phyloP scores from a whole-genome alignment of 352 stramenopile species.

The Saprolegnia parasitica region DNA sequence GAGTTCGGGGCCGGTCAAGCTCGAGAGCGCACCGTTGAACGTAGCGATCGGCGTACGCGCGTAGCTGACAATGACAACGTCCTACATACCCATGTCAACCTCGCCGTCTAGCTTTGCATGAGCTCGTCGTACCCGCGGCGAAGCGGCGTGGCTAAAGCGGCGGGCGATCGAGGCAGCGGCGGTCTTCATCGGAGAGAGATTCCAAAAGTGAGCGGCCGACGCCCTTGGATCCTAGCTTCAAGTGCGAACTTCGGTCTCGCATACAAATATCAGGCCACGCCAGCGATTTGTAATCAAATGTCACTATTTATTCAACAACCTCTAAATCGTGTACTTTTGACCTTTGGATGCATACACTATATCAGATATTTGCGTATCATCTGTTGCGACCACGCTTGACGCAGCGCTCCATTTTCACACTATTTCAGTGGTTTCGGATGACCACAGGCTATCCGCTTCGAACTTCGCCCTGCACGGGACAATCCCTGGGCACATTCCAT shows the following conservation, averaged over 20 bases:
- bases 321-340: no score
- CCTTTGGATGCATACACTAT: no score
- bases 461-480: no score
- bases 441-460: no score
- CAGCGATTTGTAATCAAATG: slow-evolving; percentile 8
- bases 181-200: slow-evolving; percentile 7
- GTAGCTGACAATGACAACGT: slow-evolving; percentile 91
- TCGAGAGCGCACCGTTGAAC: slow-evolving; percentile 84
- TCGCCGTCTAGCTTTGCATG: background rate
- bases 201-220: background rate
- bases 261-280: slow-evolving; percentile 3
- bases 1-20: slow-evolving; percentile 85
- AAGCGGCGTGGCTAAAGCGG: slow-evolving; percentile 18
- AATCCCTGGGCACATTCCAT: no score
- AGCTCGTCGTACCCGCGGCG: slow-evolving; percentile 12
- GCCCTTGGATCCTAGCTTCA: slow-evolving; percentile 1
- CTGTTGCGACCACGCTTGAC: no score
- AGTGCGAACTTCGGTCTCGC: slow-evolving; percentile 11
- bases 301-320: background rate
- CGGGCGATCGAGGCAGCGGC: slow-evolving; percentile 2
- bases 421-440: no score
- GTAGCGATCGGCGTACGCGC: slow-evolving; percentile 92
- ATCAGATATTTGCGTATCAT: no score
- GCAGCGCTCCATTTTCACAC: no score
- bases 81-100: slow-evolving; percentile 26